Evolutionary conservation across 495 filamentous ascomycete species (phyloP).

Genomic region (Astrothelium macrocarpum): DNA sequence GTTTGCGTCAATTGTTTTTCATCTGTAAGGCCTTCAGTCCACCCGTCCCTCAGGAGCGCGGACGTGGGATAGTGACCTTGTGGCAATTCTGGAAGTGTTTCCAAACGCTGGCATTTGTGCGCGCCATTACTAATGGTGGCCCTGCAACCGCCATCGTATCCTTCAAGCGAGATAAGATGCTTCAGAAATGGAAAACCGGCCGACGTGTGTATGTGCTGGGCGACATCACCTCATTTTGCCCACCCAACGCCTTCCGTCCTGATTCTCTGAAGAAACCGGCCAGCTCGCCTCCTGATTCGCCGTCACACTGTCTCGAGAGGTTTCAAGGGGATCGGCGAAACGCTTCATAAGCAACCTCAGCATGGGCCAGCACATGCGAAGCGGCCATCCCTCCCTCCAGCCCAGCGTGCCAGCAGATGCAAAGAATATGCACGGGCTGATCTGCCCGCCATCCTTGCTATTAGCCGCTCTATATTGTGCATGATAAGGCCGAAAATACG

Average conservation of each 20-base stretch:
- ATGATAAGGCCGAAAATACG: background rate
- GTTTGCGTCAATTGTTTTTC: background rate
- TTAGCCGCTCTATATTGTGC: background rate
- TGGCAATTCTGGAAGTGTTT: too few relatives aligned
- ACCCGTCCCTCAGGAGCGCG: too few relatives aligned
- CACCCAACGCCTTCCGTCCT: background rate
- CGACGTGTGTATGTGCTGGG: too few relatives aligned
- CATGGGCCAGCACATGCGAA: background rate
- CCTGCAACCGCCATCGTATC: too few relatives aligned
- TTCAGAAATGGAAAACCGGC: too few relatives aligned
- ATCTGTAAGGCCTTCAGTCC: background rate
- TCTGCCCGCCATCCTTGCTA: background rate
- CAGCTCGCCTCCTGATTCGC: background rate
- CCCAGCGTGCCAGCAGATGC: background rate
- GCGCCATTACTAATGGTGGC: too few relatives aligned
- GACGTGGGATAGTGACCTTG: too few relatives aligned
- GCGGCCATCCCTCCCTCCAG: too few relatives aligned
- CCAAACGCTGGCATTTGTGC: too few relatives aligned
- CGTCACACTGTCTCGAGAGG: background rate
- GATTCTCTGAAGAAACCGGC: background rate
- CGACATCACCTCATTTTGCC: background rate
- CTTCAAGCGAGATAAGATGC: background rate
- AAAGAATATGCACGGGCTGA: conserved; percentile 2
- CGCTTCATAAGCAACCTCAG: background rate
- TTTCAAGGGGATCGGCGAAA: conserved; percentile 2